A percentile compares a stretch with the other conserved stretches of the same genome.
phyloP scores from a whole-genome alignment of 305 asterid species.

The Fraxinus platypoda region DNA sequence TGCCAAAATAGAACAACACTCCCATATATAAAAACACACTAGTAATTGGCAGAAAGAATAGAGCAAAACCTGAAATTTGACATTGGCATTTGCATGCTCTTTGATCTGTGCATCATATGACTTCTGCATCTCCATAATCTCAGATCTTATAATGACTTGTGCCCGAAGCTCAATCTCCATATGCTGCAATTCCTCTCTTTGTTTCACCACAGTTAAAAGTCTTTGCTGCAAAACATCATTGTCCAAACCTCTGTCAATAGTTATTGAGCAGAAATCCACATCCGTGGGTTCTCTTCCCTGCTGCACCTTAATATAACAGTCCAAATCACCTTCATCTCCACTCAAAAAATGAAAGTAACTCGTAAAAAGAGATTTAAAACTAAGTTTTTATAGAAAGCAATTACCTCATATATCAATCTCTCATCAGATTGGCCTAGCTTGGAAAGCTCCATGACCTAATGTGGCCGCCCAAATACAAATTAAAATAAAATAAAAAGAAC shows the following conservation, averaged over 20 bases:
- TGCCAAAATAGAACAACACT: not conserved
- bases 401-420: slow-evolving; percentile 82
- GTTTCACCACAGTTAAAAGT: slow-evolving; percentile 55
- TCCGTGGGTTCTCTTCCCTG: slow-evolving; percentile 67
- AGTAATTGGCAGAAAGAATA: not conserved
- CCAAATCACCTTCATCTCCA: slow-evolving; percentile 11
- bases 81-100: slow-evolving; percentile 56
- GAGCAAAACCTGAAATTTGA: slow-evolving; percentile 57
- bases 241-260: slow-evolving; percentile 53
- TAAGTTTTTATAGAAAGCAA: not conserved
- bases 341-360: not conserved
- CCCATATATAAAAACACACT: not conserved
- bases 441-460: slow-evolving; percentile 61
- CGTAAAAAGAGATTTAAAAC: not conserved
- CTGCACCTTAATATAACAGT: slow-evolving; percentile 54
- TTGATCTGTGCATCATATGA: slow-evolving; percentile 57
- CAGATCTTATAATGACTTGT: slow-evolving; percentile 54
- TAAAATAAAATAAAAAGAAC: not conserved
- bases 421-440: slow-evolving; percentile 67
- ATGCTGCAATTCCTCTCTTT: slow-evolving; percentile 69
- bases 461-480: not conserved
- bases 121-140: slow-evolving; percentile 49
- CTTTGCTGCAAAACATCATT: slow-evolving; percentile 66
- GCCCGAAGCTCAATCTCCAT: slow-evolving; percentile 70
- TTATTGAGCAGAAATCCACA: slow-evolving; percentile 59